Percentiles rank a stretch among this genome's conserved stretches.
Evolutionary conservation across 2,329 filamentous ascomycete genomes (phyloP).

Genomic region (Xylariaceae sp.): DNA sequence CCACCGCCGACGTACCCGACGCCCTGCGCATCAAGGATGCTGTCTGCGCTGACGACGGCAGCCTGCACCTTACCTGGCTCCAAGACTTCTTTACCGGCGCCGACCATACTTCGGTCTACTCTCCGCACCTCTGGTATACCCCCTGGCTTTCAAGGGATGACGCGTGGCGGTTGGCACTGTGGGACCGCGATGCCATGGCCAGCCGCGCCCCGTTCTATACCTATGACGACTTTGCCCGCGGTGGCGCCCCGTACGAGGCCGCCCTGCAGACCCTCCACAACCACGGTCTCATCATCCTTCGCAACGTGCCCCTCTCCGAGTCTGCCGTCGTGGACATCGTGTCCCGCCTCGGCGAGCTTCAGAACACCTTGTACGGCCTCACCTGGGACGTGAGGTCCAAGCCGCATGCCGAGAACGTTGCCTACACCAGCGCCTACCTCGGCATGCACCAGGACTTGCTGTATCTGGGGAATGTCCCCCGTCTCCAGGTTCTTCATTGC

Average conservation of each 20-base stretch:
- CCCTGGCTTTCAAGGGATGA: too few relatives aligned
- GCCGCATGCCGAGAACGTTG: constrained; percentile 82
- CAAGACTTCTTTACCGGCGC: constrained; percentile 38
- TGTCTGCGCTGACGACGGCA: constrained; percentile 33
- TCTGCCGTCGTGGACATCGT: constrained; percentile 66
- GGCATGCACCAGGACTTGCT: constrained; percentile 92
- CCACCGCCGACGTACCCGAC: constrained; percentile 60
- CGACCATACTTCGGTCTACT: constrained; percentile 35
- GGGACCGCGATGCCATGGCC: constrained; percentile 37
- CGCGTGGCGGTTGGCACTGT: constrained; percentile 2
- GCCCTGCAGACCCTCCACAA: constrained; percentile 61
- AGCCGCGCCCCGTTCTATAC: constrained; percentile 53
- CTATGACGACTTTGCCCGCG: constrained; percentile 69
- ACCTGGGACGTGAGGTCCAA: constrained; percentile 89
- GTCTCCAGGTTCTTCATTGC: constrained; percentile 86
- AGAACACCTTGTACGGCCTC: constrained; percentile 85
- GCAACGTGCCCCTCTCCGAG: constrained; percentile 67
- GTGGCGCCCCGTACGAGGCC: constrained; percentile 54
- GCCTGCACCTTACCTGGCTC: constrained; percentile 60
- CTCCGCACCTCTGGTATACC: constrained; percentile 14
- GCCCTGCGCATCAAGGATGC: constrained; percentile 37
- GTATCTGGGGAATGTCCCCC: constrained; percentile 77
- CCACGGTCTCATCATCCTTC: constrained; percentile 75
- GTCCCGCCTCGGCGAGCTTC: constrained; percentile 70
- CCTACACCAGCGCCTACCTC: constrained; percentile 79